phyloP scores from a whole-genome alignment of 2,329 filamentous ascomycete species.

The Aspergillus floridensis region DNA sequence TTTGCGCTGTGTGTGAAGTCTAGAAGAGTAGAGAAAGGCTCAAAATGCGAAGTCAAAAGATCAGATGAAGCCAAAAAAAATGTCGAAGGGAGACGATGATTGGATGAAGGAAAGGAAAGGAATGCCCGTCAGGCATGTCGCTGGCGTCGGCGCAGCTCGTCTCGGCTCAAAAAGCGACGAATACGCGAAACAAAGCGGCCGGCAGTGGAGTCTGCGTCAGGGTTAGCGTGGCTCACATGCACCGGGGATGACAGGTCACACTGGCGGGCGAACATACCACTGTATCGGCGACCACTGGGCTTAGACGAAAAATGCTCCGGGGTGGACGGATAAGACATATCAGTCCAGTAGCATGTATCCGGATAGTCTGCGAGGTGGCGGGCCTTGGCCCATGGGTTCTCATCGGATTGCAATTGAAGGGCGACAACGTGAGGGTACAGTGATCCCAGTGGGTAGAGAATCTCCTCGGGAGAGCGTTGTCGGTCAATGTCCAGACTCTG shows the following conservation, averaged over 20 bases:
- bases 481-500: constrained; percentile 27
- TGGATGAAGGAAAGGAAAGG: neutral
- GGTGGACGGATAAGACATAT: constrained; percentile 28
- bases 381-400: constrained; percentile 23
- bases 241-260: constrained; percentile 14
- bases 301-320: constrained; percentile 21
- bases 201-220: constrained; percentile 23
- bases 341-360: constrained; percentile 32
- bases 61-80: constrained; percentile 2
- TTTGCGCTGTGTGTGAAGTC: constrained; percentile 10
- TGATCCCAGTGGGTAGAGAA: constrained; percentile 31
- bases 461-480: constrained; percentile 28
- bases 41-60: neutral
- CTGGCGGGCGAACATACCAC: constrained; percentile 23
- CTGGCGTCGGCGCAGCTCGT: constrained; percentile 29
- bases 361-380: constrained; percentile 31
- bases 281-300: constrained; percentile 22
- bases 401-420: constrained; percentile 34
- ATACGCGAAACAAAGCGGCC: constrained; percentile 33
- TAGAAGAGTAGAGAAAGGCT: constrained; percentile 5
- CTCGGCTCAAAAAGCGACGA: constrained; percentile 32
- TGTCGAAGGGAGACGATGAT: constrained; percentile 7
- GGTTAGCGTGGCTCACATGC: constrained; percentile 14
- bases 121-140: constrained; percentile 16
- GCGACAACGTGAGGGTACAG: constrained; percentile 41